Evolutionary conservation across 176 grass and related monocot genomes (phyloP), one percentile per base, ranked within the genome.

Genomic region (Zea luxurians): DNA sequence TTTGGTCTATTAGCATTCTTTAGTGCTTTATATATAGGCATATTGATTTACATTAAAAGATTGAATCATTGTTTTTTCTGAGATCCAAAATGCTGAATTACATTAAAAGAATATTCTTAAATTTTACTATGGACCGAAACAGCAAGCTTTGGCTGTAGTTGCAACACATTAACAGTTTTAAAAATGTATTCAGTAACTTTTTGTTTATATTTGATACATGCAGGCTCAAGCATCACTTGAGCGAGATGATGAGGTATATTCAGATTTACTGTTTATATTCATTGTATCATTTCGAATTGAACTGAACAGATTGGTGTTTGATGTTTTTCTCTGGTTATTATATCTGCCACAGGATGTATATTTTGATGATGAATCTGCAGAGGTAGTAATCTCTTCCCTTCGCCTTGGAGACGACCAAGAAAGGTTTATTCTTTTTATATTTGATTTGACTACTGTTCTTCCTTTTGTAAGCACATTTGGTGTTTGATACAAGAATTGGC

Each of bases 341-440:
- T 50, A n/a, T 74, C 20, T 66, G 62, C 66, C 53, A 11, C 80
- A 97, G 95, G 95, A 97, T 83, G 91, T 87, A 75, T 97, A 97
- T 88, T 97, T 97, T 90, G 94, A 97, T 69, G 94, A 97, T 83
- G 94, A 97, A 80, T 86, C 94, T 62, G 94, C 94, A 11, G 94
- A 97, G 86, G 94, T 94, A 68, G 89, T 97, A 55, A 94, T 94
- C 20, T 94, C 91, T 66, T 92, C 91, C 66, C 89, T 97, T 79
- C 91, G 91, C 37, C 80, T 97, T 21, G 87, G 89, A 68, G 85
- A 89, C 5, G 91, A 90, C 7, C 94, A 82, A 80, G 94, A 85
- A 55, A 88, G 89, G 94, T 97, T 90, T 50, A 50, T 75, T 68
- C 83, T 72, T 63, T 10, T 89, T 91, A 53, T 77, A 61, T 58